Conservation (phyloP, 257 asterid species). For the Solanum gracilifrons region DNA sequence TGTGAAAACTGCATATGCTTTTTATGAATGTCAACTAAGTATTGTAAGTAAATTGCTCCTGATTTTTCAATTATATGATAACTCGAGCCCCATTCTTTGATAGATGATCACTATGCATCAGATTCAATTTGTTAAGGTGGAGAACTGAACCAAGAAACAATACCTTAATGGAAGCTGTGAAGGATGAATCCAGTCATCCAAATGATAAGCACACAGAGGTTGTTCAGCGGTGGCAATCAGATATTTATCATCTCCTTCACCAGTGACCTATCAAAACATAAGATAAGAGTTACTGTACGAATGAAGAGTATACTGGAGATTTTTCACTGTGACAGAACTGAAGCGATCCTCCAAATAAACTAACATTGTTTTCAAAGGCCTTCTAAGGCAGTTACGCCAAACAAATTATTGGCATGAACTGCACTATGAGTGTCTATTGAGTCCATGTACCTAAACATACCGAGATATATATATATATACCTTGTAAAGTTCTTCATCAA, state of each 20-base stretch:
- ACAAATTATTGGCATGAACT: neutral
- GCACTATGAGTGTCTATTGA: neutral
- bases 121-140: no score
- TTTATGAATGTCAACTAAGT: no score
- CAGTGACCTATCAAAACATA: slow-evolving; percentile 57
- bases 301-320: neutral
- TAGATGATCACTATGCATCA: no score
- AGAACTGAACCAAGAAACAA: neutral
- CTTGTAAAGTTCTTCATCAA: slow-evolving; percentile 95
- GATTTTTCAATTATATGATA: no score
- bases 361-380: neutral
- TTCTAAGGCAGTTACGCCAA: neutral
- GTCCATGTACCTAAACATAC: neutral
- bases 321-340: neutral
- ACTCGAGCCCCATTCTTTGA: no score
- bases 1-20: no score
- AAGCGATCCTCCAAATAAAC: neutral
- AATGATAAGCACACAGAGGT: slow-evolving; percentile 86
- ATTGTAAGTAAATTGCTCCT: no score
- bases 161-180: slow-evolving; percentile 70
- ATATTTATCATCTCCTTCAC: slow-evolving; percentile 93
- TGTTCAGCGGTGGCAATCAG: slow-evolving; percentile 95
- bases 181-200: slow-evolving; percentile 91
- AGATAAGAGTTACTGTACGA: neutral
- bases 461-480: slow-evolving; percentile 10